Evolutionary conservation across 345 rosid species (phyloP).

Genomic region (Gossypium bickii): DNA sequence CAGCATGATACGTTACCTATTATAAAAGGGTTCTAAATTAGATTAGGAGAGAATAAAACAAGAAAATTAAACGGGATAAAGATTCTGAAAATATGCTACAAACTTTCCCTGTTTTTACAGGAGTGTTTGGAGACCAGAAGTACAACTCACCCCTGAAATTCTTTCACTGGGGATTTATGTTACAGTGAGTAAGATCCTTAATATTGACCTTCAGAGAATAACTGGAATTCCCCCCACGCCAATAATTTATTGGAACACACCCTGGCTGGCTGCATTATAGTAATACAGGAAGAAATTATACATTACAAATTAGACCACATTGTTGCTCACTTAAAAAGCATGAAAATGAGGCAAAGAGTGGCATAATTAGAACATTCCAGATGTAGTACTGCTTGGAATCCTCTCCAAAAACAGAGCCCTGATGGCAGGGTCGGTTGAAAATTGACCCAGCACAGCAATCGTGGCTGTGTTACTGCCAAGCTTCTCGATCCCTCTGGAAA

Average conservation of each 20-base stretch:
- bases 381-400: conserved; percentile 35
- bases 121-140: background rate
- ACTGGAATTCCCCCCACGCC: background rate
- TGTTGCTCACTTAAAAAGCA: background rate
- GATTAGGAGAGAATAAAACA: background rate
- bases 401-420: conserved; percentile 61
- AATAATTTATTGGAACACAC: background rate
- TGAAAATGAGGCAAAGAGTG: background rate
- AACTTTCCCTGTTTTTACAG: background rate
- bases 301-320: background rate
- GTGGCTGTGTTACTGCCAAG: conserved; percentile 88
- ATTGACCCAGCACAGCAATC: conserved; percentile 70
- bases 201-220: background rate
- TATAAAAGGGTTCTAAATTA: too few relatives aligned
- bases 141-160: background rate
- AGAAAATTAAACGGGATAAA: background rate
- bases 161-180: background rate
- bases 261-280: background rate
- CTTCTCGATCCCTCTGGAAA: conserved; percentile 91
- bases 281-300: too few relatives aligned
- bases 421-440: conserved; percentile 48
- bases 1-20: too few relatives aligned
- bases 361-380: conserved; percentile 19
- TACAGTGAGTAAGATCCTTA: background rate
- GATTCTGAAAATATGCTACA: background rate